Evolutionary conservation across 345 rosid species (phyloP).

Genomic region (Garcia nutans): DNA sequence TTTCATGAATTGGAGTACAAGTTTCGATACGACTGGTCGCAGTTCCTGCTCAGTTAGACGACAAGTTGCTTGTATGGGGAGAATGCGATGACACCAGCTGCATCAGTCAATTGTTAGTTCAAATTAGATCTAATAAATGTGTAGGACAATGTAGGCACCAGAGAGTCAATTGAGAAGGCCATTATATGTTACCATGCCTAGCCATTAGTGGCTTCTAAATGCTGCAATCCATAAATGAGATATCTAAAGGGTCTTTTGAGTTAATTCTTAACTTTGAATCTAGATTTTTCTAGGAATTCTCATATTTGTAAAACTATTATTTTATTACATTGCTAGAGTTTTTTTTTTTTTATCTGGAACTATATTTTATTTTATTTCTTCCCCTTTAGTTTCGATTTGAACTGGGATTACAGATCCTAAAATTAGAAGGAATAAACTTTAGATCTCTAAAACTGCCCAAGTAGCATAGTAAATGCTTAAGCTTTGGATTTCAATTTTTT

Average conservation of each 20-base stretch:
- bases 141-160: slow-evolving; percentile 8
- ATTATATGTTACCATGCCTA: neutral
- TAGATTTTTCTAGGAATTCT: neutral
- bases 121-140: neutral
- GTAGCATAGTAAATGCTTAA: neutral
- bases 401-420: neutral
- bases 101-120: slow-evolving; percentile 29
- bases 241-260: neutral
- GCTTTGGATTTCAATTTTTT: neutral
- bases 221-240: neutral
- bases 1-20: slow-evolving; percentile 58
- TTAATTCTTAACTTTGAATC: neutral
- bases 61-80: slow-evolving; percentile 92
- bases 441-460: neutral
- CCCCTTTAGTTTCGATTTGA: neutral
- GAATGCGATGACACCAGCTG: slow-evolving; percentile 96
- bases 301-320: neutral
- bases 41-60: slow-evolving; percentile 69
- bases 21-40: slow-evolving; percentile 61
- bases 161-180: neutral
- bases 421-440: neutral
- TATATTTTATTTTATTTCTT: too few relatives aligned
- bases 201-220: neutral
- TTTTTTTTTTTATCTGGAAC: neutral
- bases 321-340: too few relatives aligned